Percentiles rank a stretch among this genome's conserved stretches.
phyloP scores from a whole-genome alignment of 2,329 filamentous ascomycete species.

The Hypoxylon sp. region DNA sequence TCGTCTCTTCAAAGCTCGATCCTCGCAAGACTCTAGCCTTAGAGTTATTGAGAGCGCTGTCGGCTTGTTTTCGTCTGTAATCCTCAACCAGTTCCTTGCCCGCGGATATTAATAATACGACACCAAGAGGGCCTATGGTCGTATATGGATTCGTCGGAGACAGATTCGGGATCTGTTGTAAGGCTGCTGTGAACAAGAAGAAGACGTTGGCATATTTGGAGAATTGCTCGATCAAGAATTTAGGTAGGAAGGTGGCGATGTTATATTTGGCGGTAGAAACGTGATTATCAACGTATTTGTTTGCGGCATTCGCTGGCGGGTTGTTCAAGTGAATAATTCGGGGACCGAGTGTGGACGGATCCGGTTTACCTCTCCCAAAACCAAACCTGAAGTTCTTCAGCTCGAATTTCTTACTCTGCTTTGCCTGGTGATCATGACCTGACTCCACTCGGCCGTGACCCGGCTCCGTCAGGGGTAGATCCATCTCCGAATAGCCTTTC shows the following conservation, averaged over 20 bases:
- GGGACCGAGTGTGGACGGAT: conserved; percentile 92
- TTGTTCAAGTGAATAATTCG: conserved; percentile 97
- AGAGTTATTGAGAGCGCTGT: conserved; percentile 89
- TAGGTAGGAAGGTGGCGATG: conserved; percentile 89
- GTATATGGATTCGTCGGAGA: conserved; percentile 97
- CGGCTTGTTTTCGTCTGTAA: conserved; percentile 88
- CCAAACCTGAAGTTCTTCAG: conserved; percentile 91
- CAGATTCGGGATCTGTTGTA: conserved; percentile 96
- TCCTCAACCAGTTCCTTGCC: conserved; percentile 96
- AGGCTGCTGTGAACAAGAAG: conserved; percentile 95
- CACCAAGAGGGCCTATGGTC: conserved; percentile 91
- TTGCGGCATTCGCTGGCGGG: conserved; percentile 87
- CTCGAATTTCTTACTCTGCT: conserved; percentile 73
- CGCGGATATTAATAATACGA: conserved; percentile 94
- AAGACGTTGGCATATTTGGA: conserved; percentile 99
- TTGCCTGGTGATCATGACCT: conserved; percentile 54
- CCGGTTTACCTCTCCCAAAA: conserved; percentile 85
- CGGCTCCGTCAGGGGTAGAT: conserved; percentile 90
- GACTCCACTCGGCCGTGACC: conserved; percentile 59
- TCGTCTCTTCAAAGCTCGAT: conserved; percentile 85
- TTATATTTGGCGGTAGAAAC: conserved; percentile 99
- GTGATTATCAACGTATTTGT: conserved; percentile 96
- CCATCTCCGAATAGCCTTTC: conserved; percentile 93
- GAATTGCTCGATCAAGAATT: conserved; percentile 98
- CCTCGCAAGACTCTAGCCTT: conserved; percentile 87